phyloP scores from a whole-genome alignment of 2,329 filamentous ascomycete species.

The Sclerotinia nivalis region DNA sequence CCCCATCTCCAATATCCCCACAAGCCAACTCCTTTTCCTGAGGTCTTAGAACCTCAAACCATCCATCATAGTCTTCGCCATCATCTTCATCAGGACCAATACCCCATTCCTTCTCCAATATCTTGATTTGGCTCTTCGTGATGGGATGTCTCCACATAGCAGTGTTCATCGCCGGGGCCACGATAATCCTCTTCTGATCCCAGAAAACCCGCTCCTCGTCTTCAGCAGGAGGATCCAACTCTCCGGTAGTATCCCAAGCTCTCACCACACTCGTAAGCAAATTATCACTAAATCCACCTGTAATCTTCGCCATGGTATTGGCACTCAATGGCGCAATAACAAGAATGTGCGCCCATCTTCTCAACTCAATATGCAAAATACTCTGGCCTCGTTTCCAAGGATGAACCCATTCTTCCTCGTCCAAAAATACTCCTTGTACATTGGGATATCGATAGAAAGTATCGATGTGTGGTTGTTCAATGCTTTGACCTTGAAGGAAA shows the following conservation, averaged over 20 bases:
- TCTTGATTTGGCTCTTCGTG: conserved; percentile 68
- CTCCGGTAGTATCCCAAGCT: conserved; percentile 73
- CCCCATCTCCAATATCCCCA: conserved; percentile 78
- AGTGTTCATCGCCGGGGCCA: conserved; percentile 84
- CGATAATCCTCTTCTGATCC: conserved; percentile 66
- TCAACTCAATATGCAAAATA: conserved; percentile 88
- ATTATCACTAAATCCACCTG: conserved; percentile 74
- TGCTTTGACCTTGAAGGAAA: conserved; percentile 75
- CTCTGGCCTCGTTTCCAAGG: conserved; percentile 77
- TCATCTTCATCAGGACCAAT: conserved; percentile 64
- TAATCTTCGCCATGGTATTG: conserved; percentile 83
- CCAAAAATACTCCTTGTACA: conserved; percentile 78
- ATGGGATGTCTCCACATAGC: conserved; percentile 88
- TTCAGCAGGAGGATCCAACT: conserved; percentile 23
- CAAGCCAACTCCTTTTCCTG: conserved; percentile 79
- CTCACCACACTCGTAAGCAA: conserved; percentile 73
- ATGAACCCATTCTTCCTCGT: conserved; percentile 80
- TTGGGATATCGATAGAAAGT: conserved; percentile 61
- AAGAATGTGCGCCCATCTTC: conserved; percentile 78
- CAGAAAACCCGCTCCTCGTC: conserved; percentile 27
- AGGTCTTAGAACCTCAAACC: conserved; percentile 73
- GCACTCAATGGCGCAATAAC: conserved; percentile 80
- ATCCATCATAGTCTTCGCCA: conserved; percentile 43
- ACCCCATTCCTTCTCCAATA: conserved; percentile 76
- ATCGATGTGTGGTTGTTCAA: conserved; percentile 71